Evolutionary conservation across 345 rosid species (phyloP).

Genomic region (Euphorbia pulcherrima): DNA sequence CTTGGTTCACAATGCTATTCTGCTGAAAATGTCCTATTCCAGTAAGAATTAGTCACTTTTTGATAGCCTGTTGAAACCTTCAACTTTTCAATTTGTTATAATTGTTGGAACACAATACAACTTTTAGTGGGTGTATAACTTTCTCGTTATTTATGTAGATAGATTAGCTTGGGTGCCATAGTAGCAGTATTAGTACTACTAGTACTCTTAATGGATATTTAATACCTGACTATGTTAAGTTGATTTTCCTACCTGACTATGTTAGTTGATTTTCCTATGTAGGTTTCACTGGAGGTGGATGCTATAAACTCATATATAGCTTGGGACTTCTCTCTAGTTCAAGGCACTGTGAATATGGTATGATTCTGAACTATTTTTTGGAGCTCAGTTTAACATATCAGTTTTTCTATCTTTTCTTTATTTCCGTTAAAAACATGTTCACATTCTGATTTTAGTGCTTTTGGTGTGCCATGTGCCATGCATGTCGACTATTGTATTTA

Average conservation of each 20-base stretch:
- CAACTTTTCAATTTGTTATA: neutral
- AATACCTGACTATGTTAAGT: neutral
- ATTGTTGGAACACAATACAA: neutral
- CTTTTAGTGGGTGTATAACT: too few relatives aligned
- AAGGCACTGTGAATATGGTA: conserved; percentile 85
- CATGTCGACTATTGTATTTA: neutral
- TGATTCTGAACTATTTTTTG: conserved; percentile 22
- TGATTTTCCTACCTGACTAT: conserved; percentile 22
- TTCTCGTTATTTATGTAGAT: neutral
- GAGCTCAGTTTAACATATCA: neutral
- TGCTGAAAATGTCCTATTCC: neutral
- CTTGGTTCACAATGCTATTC: conserved; percentile 1
- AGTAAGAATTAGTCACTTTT: neutral
- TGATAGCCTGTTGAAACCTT: neutral
- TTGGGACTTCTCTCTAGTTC: conserved; percentile 87
- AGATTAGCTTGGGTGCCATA: neutral
- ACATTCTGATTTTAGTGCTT: neutral
- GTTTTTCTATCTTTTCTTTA: neutral
- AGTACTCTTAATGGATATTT: neutral
- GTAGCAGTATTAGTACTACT: too few relatives aligned
- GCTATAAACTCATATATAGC: conserved; percentile 87
- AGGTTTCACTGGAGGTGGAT: conserved; percentile 83
- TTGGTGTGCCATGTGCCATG: neutral
- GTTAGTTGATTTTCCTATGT: conserved; percentile 20
- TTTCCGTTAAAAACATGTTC: neutral